Evolutionary conservation across 2,329 filamentous ascomycete species (phyloP).

Genomic region (Colletotrichum australisinense): DNA sequence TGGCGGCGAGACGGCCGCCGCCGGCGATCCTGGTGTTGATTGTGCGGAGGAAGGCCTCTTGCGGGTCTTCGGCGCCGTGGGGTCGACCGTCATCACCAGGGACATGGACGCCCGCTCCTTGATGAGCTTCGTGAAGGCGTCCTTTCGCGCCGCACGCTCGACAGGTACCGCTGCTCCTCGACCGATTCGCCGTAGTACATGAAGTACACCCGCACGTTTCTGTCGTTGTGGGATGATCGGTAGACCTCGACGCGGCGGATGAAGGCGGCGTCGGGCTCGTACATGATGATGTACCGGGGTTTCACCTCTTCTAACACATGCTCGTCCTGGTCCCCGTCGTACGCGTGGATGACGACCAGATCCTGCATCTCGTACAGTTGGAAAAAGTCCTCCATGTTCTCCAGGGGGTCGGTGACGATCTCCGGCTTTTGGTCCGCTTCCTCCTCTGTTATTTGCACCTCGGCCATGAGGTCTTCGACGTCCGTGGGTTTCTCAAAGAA

Average conservation of each 20-base stretch:
- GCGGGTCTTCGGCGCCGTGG: constrained; percentile 78
- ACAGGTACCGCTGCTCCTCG: constrained; percentile 94
- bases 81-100: constrained; percentile 81
- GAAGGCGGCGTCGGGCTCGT: constrained; percentile 94
- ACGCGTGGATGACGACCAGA: constrained; percentile 89
- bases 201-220: constrained; percentile 93
- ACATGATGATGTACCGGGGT: constrained; percentile 97
- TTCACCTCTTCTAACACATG: constrained; percentile 95
- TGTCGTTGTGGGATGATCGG: constrained; percentile 89
- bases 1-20: constrained; percentile 85
- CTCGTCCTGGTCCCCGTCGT: constrained; percentile 95
- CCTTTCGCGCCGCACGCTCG: constrained; percentile 90
- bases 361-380: constrained; percentile 93
- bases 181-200: constrained; percentile 96
- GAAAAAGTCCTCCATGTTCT: constrained; percentile 93
- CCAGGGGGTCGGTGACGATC: constrained; percentile 79
- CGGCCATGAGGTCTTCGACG: constrained; percentile 83
- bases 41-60: constrained; percentile 92
- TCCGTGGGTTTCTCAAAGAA: constrained; percentile 87
- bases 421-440: constrained; percentile 83
- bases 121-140: constrained; percentile 94
- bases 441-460: constrained; percentile 83
- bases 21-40: constrained; percentile 97
- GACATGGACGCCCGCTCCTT: constrained; percentile 95
- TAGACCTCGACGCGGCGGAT: constrained; percentile 96